phyloP scores from a whole-genome alignment of 371 early-diverging fungal species.

The Mortierella sp. region DNA sequence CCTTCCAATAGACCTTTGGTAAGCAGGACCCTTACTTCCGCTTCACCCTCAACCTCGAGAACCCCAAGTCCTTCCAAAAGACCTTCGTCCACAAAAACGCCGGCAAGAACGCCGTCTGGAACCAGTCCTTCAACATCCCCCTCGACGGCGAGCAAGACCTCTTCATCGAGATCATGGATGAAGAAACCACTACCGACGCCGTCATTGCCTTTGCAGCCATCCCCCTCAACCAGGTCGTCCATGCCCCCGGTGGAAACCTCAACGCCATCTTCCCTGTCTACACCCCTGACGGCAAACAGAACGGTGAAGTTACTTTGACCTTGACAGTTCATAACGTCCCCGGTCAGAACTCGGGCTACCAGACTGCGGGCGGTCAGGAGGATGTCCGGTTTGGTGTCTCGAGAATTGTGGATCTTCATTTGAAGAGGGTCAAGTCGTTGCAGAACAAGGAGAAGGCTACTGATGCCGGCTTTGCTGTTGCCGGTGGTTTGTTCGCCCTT shows the following conservation, averaged over 20 bases:
- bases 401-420: conserved; percentile 63
- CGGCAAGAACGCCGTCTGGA: conserved; percentile 69
- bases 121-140: conserved; percentile 66
- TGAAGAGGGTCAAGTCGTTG: conserved; percentile 63
- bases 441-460: conserved; percentile 63
- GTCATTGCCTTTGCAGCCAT: conserved; percentile 74
- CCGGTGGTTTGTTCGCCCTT: conserved; percentile 62
- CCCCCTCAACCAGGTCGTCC: conserved; percentile 68
- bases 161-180: conserved; percentile 69
- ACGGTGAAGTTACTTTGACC: conserved; percentile 65
- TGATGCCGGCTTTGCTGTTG: conserved; percentile 63
- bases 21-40: conserved; percentile 74
- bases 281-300: conserved; percentile 62
- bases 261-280: conserved; percentile 66
- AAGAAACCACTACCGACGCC: conserved; percentile 63
- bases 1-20: conserved; percentile 49
- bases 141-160: conserved; percentile 66
- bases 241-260: conserved; percentile 64
- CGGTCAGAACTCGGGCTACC: conserved; percentile 52
- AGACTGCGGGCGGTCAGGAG: conserved; percentile 17
- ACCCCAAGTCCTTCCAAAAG: conserved; percentile 66
- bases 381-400: conserved; percentile 60
- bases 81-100: conserved; percentile 70
- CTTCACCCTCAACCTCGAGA: conserved; percentile 62
- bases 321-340: conserved; percentile 66